Base-by-base conservation (phyloP, 805 yeast genomes). In the Wickerhamomyces queroliae region DNA sequence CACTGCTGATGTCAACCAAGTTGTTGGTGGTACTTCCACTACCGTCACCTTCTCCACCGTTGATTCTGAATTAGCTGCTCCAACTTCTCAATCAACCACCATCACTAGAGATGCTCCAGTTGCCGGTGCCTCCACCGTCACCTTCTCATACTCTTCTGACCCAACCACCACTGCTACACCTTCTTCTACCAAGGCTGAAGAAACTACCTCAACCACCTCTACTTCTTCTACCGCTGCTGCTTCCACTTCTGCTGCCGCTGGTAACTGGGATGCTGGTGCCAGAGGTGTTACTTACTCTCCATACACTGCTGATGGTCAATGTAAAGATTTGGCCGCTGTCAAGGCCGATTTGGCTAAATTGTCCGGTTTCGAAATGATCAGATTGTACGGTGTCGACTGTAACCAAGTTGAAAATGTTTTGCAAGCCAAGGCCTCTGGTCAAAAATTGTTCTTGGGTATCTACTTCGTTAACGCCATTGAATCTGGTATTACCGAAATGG, bases 341-440 rank as follows among this genome's bases (percentile, higher is more conserved):
- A 66, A 74, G 43, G 51, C 76, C 22, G 95, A 85, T 50, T 55
- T 85, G 40, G 69, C 72, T 16, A 43, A 62, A 44, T 64, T 85
- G 47, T 43, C 75, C 11, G 76, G 58, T 42, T 85, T 62, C 65
- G 69, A 64, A 39, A 52, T 80, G 45, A 78, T 85, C 62, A 80
- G 95, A 77, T 66, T 85, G 48, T 85, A 85, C 71, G 93, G 91
- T 72, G 87, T 80, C 51, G 95, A 85, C 71, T 85, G 95, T 74
- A 61, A 64, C 71, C 93, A 84, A 67, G 93, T 83, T 51, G 77
- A 67, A 50, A 74, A 74, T 57, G 93, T 83, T 46, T 65, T 85
- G 58, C 73, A 78, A 55, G 85, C 80, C 47, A 79, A 81, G 69
- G 59, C 74, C 44, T 49, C 69, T 28, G 54, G 59, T 56, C 95